These are phyloP conservation scores for Candida ipomoeae DNA, from an alignment of 805 yeast genomes.

Conservation along the genomic window DNA sequence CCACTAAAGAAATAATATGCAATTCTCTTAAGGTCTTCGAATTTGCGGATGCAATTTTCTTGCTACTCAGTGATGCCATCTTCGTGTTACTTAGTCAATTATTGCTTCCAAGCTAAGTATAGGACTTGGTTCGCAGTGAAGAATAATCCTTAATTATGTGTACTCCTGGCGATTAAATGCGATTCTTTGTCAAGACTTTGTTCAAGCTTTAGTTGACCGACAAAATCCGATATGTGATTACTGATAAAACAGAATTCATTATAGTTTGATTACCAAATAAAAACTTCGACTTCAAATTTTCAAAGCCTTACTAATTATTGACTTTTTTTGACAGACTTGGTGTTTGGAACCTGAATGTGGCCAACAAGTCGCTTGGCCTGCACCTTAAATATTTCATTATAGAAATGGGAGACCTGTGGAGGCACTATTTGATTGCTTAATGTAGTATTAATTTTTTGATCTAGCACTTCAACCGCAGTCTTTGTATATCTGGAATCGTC, in stretches of 20 bases:
- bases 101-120: not conserved
- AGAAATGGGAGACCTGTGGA: conserved; percentile 13
- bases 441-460: conserved; percentile 33
- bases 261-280: not conserved
- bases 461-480: conserved; percentile 43
- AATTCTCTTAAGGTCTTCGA: conserved; percentile 35
- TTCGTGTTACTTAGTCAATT: not conserved
- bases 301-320: conserved; percentile 4
- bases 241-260: not conserved
- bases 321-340: conserved; percentile 12
- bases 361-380: conserved; percentile 17
- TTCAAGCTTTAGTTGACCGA: not conserved
- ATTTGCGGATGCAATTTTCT: conserved; percentile 48
- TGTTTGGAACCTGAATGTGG: conserved; percentile 22
- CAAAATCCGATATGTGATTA: not conserved
- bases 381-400: conserved; percentile 20
- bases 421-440: conserved; percentile 17
- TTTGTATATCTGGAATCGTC: conserved; percentile 31
- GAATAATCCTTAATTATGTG: not conserved
- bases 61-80: conserved; percentile 58
- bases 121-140: not conserved
- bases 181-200: not conserved
- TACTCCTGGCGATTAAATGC: not conserved
- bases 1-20: conserved; percentile 27
- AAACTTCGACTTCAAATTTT: not conserved